Percentiles rank a stretch among this genome's conserved stretches.
These are phyloP conservation scores for Anisodus acutangulus DNA, from an alignment of 257 asterid species.

Conservation along the genomic window DNA sequence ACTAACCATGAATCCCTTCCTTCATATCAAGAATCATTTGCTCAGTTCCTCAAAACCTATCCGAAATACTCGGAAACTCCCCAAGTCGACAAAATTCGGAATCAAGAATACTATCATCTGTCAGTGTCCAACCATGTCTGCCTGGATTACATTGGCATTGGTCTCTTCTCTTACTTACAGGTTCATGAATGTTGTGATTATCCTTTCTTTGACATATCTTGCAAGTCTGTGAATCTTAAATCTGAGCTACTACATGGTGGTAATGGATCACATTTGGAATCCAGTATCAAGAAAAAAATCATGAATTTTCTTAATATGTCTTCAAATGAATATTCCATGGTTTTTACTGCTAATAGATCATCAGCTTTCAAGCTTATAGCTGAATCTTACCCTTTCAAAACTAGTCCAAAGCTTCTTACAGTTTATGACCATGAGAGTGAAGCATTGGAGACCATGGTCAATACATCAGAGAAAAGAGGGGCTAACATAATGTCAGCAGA, in stretches of 20 bases:
- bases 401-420: constrained; percentile 63
- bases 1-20: constrained; percentile 86
- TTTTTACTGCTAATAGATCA: constrained; percentile 80
- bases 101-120: constrained; percentile 72
- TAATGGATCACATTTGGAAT: constrained; percentile 67
- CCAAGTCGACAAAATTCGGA: constrained; percentile 67
- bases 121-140: constrained; percentile 63
- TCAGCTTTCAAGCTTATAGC: constrained; percentile 85
- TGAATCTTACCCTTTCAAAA: constrained; percentile 74
- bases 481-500: constrained; percentile 69
- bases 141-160: constrained; percentile 85
- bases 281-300: constrained; percentile 62
- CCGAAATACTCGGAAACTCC: constrained; percentile 70
- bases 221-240: constrained; percentile 74
- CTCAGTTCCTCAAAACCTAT: constrained; percentile 63
- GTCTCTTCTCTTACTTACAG: constrained; percentile 82
- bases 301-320: constrained; percentile 76
- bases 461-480: constrained; percentile 65
- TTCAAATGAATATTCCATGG: constrained; percentile 65
- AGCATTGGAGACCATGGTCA: constrained; percentile 70
- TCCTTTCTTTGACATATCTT: constrained; percentile 55
- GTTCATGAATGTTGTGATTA: constrained; percentile 40
- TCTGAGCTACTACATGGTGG: constrained; percentile 66
- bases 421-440: constrained; percentile 85
- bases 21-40: constrained; percentile 62